Base-by-base conservation (phyloP, 2,329 filamentous ascomycete genomes). In the Fusarium nisikadoi region DNA sequence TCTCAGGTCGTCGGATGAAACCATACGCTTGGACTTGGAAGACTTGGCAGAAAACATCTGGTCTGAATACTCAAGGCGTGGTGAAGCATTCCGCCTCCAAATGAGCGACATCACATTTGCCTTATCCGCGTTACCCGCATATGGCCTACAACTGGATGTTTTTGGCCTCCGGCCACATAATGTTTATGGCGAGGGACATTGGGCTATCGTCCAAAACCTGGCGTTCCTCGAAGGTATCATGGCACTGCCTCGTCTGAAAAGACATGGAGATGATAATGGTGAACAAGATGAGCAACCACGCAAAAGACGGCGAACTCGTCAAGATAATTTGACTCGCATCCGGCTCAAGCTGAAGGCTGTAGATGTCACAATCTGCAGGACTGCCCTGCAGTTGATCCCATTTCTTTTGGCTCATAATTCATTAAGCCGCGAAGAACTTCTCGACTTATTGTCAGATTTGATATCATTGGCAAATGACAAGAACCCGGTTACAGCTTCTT, bases 11-110 rank as follows among this genome's bases (percentile, higher is more conserved):
- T 78, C 81, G 5, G 81, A 83, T 72, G 80, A 76, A 62, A 78
- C 75, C 60, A 80, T 86, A 61, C 79, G 81, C 33, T 84, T 77
- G 47, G 80, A 86, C 72, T 60, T 97, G 10, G 89, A 92, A 70
- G 87, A 88, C n/a, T 81, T 98, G 4, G 79, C 91, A 38, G 91
- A 94, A 47, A 85, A 87, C 8, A 82, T 99, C n/a, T 92, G 91
- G 84, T 83, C 83, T 13, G 95, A 98, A 76, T 98, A 98, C 80
- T 86, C 89, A 8, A 91, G 86, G 71, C 88, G 94, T 67, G 86
- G 90, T 39, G 90, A 93, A 52, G 89, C 90, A 65, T 91, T 93
- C 52, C 89, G 91, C 41, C 85, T 98, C 16, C 92, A 94, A 71
- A 82, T 97, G n/a, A 90, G 93, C 67, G 93, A 98, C 75, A 79